These are phyloP conservation scores for Mucor irregularis DNA, from an alignment of 371 early-diverging fungal species.

Conservation along the genomic window DNA sequence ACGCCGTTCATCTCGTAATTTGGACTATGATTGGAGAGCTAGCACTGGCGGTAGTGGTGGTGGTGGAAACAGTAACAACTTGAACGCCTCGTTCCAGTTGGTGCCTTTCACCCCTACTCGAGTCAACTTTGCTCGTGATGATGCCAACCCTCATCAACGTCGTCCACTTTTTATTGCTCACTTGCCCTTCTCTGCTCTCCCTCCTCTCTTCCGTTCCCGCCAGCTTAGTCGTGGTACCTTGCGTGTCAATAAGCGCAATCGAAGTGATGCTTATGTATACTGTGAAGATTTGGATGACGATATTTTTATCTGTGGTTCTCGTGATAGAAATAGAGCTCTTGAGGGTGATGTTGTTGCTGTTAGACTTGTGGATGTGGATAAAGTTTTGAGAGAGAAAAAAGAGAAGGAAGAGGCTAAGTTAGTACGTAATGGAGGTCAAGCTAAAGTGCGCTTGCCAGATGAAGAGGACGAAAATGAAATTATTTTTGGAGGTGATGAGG, in stretches of 20 bases:
- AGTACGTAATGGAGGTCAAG: conserved; percentile 51
- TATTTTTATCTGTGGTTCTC: conserved; percentile 78
- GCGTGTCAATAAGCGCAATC: conserved; percentile 83
- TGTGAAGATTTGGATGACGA: conserved; percentile 67
- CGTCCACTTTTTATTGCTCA: conserved; percentile 62
- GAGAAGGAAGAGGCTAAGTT: conserved; percentile 55
- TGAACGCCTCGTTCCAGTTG: conserved; percentile 8
- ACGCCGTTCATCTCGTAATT: conserved; percentile 41
- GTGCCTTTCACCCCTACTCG: conserved; percentile 56
- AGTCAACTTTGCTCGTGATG: conserved; percentile 52
- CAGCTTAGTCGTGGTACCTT: conserved; percentile 68
- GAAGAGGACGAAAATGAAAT: conserved; percentile 55
- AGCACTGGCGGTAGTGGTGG: background rate
- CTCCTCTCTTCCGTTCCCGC: conserved; percentile 49
- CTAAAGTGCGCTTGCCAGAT: conserved; percentile 42
- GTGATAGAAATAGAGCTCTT: conserved; percentile 84
- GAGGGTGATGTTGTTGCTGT: conserved; percentile 89
- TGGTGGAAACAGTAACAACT: background rate
- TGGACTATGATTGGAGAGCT: conserved; percentile 35
- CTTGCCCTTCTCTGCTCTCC: conserved; percentile 59
- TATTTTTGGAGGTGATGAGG: conserved; percentile 56
- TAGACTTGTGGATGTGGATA: conserved; percentile 70
- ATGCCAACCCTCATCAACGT: conserved; percentile 58
- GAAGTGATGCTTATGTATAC: conserved; percentile 85
- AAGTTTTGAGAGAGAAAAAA: conserved; percentile 58